Evolutionary conservation across 2,329 filamentous ascomycete genomes (phyloP).

Genomic region (Fusarium sp.): DNA sequence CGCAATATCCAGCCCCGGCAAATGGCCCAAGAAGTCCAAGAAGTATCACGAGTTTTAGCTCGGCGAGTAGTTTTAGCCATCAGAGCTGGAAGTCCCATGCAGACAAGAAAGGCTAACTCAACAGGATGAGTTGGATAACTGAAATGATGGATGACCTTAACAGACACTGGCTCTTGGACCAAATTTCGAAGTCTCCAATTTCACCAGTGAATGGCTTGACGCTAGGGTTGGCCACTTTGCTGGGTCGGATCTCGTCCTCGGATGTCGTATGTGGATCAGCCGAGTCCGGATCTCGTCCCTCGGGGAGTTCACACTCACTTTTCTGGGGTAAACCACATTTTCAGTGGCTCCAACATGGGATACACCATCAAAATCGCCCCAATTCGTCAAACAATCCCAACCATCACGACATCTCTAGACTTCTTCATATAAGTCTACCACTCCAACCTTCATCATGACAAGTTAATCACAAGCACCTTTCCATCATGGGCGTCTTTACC

Average conservation of each 20-base stretch:
- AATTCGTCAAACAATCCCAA: slow-evolving; percentile 30
- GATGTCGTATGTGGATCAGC: neutral
- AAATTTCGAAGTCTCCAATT: fast-evolving
- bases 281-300: neutral
- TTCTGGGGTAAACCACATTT: neutral
- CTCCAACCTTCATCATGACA: neutral
- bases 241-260: neutral
- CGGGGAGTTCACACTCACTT: neutral
- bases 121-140: too few relatives aligned
- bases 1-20: fast-evolving
- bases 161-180: neutral
- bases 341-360: neutral
- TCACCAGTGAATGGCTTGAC: neutral
- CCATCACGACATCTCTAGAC: slow-evolving; percentile 34
- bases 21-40: neutral
- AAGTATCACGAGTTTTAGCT: slow-evolving; percentile 22
- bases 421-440: neutral
- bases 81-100: neutral
- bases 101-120: too few relatives aligned
- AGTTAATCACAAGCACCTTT: neutral
- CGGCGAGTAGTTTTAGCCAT: slow-evolving; percentile 7
- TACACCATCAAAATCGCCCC: neutral
- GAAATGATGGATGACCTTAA: too few relatives aligned
- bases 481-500: slow-evolving; percentile 33
- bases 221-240: neutral